Conservation (phyloP, 495 filamentous ascomycete species). For the Penicillium canariense region DNA sequence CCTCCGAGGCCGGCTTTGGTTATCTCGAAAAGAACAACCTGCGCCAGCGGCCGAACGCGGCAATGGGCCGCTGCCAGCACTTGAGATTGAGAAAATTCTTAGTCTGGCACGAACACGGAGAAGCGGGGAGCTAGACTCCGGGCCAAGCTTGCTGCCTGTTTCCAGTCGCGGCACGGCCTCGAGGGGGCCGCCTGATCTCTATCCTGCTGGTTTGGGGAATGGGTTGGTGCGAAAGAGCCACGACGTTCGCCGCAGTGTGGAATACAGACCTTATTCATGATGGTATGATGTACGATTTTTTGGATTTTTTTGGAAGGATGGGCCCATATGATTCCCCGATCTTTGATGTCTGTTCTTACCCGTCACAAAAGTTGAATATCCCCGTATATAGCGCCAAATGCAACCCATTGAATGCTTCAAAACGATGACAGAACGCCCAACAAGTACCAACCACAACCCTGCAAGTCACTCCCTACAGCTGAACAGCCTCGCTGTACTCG, state of each 20-base stretch:
- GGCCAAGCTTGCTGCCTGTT: conserved; percentile 31
- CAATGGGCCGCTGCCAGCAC: conserved; percentile 7
- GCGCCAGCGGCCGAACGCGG: neutral
- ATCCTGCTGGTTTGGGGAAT: conserved; percentile 12
- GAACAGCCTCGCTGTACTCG: conserved; percentile 9
- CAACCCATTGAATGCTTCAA: neutral
- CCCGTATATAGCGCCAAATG: conserved; percentile 10
- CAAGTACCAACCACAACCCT: neutral
- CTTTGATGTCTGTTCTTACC: neutral
- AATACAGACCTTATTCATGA: conserved; percentile 20
- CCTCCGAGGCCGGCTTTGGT: conserved; percentile 26
- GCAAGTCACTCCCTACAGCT: conserved; percentile 1
- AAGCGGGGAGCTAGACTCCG: conserved; percentile 34
- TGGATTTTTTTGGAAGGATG: neutral
- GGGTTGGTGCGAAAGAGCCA: conserved; percentile 17
- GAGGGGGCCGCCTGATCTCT: conserved; percentile 4
- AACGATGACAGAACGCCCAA: conserved; percentile 2
- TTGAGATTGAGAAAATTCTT: conserved; percentile 35
- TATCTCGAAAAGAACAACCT: conserved; percentile 13
- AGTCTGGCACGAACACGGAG: conserved; percentile 27
- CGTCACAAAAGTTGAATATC: conserved; percentile 7
- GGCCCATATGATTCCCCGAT: neutral
- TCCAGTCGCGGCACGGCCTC: conserved; percentile 36
- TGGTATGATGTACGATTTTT: conserved; percentile 18
- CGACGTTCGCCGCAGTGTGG: conserved; percentile 19